Conservation (phyloP, 345 rosid species). For the Hevea brasiliensis region DNA sequence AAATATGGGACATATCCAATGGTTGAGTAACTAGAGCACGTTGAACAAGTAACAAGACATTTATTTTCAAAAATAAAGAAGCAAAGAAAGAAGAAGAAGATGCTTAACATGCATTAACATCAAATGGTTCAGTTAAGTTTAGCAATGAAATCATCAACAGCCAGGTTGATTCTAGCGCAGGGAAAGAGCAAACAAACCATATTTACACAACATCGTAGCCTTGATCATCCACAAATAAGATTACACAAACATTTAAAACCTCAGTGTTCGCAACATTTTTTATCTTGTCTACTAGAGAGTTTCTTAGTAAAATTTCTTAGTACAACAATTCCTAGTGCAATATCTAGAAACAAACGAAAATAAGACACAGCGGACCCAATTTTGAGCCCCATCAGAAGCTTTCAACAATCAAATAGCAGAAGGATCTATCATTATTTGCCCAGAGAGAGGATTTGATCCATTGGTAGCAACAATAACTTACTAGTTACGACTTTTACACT, state of each 20-base stretch:
- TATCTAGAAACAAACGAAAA: constrained; percentile 6
- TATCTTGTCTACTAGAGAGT: background rate
- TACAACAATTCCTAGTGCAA: constrained; percentile 22
- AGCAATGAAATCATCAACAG: background rate
- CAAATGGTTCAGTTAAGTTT: background rate
- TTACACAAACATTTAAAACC: constrained; percentile 2
- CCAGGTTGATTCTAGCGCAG: background rate
- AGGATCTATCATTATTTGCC: background rate
- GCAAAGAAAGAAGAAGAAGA: too few relatives aligned
- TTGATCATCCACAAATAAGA: constrained; percentile 3
- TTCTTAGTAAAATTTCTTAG: background rate
- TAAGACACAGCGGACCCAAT: background rate
- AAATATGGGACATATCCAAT: too few relatives aligned
- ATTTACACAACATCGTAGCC: background rate
- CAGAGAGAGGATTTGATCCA: constrained; percentile 1
- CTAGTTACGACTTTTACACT: constrained; percentile 49
- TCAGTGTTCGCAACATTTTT: background rate
- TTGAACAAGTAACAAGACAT: too few relatives aligned
- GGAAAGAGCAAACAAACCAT: background rate
- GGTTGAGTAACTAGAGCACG: too few relatives aligned
- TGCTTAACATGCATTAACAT: background rate
- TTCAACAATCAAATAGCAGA: constrained; percentile 1
- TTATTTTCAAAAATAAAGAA: too few relatives aligned
- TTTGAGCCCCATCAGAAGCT: constrained; percentile 7
- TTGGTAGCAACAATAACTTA: background rate